Evolutionary conservation across 108 stramenopile species (phyloP).

Genomic region (Conticribra guillardii): DNA sequence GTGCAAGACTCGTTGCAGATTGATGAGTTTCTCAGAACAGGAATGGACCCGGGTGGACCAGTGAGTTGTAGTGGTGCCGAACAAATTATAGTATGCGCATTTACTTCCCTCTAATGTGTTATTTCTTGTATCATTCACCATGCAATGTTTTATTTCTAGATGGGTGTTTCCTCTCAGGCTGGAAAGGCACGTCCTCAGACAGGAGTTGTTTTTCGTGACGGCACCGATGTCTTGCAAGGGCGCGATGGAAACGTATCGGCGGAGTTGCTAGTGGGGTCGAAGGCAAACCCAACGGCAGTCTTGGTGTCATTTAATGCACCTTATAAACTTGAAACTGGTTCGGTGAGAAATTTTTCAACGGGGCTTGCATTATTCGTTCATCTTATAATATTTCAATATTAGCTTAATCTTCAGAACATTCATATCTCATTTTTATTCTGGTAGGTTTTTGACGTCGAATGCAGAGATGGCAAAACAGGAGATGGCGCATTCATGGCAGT

Average conservation of each 20-base stretch:
- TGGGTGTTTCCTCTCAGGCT: constrained; percentile 83
- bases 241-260: constrained; percentile 68
- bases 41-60: constrained; percentile 23
- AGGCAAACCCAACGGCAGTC: constrained; percentile 53
- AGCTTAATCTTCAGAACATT: no score
- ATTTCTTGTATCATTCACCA: no score
- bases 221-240: constrained; percentile 69
- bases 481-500: constrained; percentile 86
- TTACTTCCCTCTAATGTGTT: no score
- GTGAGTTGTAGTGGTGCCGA: constrained; percentile 35
- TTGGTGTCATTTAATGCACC: constrained; percentile 70
- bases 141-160: no score
- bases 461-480: constrained; percentile 76
- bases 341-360: no score
- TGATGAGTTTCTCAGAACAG: constrained; percentile 52
- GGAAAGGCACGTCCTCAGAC: constrained; percentile 81
- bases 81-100: no score
- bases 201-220: constrained; percentile 78
- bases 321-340: constrained; percentile 65
- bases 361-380: no score
- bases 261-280: constrained; percentile 67
- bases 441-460: constrained; percentile 78
- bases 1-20: constrained; percentile 19
- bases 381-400: no score
- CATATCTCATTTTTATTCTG: neutral